phyloP scores from a whole-genome alignment of 495 filamentous ascomycete species.

The Aspergillus bertholletiae region DNA sequence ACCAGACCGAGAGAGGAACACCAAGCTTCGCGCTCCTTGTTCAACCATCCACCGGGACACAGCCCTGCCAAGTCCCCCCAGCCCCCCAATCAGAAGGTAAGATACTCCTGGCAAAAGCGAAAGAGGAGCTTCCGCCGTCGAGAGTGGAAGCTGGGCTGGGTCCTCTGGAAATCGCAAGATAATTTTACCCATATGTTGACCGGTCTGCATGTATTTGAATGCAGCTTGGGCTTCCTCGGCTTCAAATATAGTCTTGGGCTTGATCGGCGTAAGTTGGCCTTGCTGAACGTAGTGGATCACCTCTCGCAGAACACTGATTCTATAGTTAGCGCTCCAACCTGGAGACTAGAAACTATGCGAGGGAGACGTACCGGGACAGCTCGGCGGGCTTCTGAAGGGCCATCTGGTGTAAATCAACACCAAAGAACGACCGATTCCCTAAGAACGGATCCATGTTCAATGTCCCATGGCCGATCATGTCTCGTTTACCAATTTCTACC shows the following conservation, averaged over 20 bases:
- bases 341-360: too few relatives aligned
- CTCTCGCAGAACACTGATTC: too few relatives aligned
- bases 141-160: too few relatives aligned
- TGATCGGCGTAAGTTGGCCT: conserved; percentile 28
- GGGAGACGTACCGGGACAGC: too few relatives aligned
- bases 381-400: too few relatives aligned
- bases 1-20: conserved; percentile 35
- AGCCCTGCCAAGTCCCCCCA: conserved; percentile 55
- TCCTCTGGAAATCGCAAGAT: too few relatives aligned
- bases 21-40: conserved; percentile 50
- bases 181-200: too few relatives aligned
- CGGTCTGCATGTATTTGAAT: conserved; percentile 18
- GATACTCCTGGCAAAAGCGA: conserved; percentile 15
- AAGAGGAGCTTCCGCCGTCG: too few relatives aligned
- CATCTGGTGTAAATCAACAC: too few relatives aligned
- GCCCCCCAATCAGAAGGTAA: conserved; percentile 42
- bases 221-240: conserved; percentile 41
- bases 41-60: conserved; percentile 54
- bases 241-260: conserved; percentile 34
- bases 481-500: conserved; percentile 42
- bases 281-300: conserved; percentile 23
- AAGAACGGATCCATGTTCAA: conserved; percentile 34
- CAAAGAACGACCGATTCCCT: conserved; percentile 26
- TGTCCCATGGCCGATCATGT: conserved; percentile 16
- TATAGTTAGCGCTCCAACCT: conserved; percentile 17